Base-by-base conservation (phyloP, 805 yeast genomes). In the Barnettozyma vustinii region DNA sequence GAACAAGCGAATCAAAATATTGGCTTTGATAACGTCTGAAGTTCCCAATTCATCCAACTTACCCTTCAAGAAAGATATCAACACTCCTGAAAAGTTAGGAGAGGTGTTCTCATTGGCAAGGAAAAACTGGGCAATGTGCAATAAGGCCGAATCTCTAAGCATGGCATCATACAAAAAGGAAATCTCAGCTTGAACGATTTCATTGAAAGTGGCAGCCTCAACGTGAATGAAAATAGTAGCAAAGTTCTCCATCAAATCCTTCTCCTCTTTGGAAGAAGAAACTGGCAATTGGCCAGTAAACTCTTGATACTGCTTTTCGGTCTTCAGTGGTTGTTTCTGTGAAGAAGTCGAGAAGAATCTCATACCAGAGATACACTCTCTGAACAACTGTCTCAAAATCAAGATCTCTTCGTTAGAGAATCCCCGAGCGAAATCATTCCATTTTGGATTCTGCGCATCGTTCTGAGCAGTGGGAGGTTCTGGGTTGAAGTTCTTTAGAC, bases 151-250 rank as follows among this genome's bases (percentile, higher is more conserved):
- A 64, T 92, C 94, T 20, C 81, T 77, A 46, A 90, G 69, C 81
- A 89, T 86, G 2, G 87, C 77, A 13, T 85, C 82, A 59, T 87
- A 89, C 65, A 91, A 71, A 57, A 79, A 81, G 20, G 83, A 87
- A 49, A 92, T 73, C 65, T 94, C 96, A 2, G 83, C 75, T 53
- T 82, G 88, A 9, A 90, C 83, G 53, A 94, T 84, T 67, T 94
- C 99, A 63, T 88, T 91, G 67, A 95, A 95, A 0, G 97, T 87
- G 1, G 98, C 90, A 19, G 96, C 91, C 61, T 95, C 99, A 48
- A 95, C 79, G 62, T 89, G 96, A 56, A 90, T 87, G 66, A 89
- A 94, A 58, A 94, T 87, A 1, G 96, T 85, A 0, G 97, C 97
- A 63, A 94, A 81, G 3, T 90, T 84, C 61, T 95, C 99, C 96